These are phyloP conservation scores for Coniochaeta prunicola DNA, from an alignment of 2,329 filamentous ascomycete genomes.

Conservation along the genomic window DNA sequence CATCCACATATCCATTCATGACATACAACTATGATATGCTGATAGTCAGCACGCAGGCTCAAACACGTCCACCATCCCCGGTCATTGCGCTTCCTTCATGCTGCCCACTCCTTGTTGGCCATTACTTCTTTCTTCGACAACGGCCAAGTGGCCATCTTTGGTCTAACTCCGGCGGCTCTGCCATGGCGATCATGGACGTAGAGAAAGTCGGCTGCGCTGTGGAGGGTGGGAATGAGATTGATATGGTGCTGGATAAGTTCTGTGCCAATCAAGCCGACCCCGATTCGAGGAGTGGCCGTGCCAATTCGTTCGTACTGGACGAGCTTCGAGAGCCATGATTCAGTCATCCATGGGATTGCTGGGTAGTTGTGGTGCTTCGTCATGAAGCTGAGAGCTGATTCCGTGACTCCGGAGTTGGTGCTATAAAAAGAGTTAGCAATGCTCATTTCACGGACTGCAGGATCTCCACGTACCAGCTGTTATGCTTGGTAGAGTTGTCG, in stretches of 20 bases:
- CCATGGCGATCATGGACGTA: conserved; percentile 15
- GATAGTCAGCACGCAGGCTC: neutral
- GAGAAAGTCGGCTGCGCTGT: conserved; percentile 16
- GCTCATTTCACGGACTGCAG: neutral
- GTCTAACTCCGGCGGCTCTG: conserved; percentile 16
- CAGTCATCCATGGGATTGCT: conserved; percentile 13
- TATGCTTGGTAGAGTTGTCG: neutral
- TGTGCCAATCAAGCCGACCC: conserved; percentile 18
- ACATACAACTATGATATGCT: neutral
- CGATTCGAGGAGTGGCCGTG: conserved; percentile 14
- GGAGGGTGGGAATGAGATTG: conserved; percentile 17
- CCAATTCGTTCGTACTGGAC: conserved; percentile 22
- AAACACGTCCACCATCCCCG: neutral
- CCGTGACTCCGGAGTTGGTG: neutral
- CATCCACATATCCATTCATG: neutral
- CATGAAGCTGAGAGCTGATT: neutral
- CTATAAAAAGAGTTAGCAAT: neutral
- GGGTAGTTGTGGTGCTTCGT: conserved; percentile 8
- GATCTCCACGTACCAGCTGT: neutral
- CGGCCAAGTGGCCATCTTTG: conserved; percentile 24
- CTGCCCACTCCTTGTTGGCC: conserved; percentile 12
- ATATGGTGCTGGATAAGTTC: conserved; percentile 22
- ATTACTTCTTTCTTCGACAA: conserved; percentile 15
- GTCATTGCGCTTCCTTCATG: conserved; percentile 5
- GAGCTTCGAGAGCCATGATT: conserved; percentile 12